Evolutionary conservation across 2,329 filamentous ascomycete species (phyloP).

Genomic region (Ambrosiella beaveri): DNA sequence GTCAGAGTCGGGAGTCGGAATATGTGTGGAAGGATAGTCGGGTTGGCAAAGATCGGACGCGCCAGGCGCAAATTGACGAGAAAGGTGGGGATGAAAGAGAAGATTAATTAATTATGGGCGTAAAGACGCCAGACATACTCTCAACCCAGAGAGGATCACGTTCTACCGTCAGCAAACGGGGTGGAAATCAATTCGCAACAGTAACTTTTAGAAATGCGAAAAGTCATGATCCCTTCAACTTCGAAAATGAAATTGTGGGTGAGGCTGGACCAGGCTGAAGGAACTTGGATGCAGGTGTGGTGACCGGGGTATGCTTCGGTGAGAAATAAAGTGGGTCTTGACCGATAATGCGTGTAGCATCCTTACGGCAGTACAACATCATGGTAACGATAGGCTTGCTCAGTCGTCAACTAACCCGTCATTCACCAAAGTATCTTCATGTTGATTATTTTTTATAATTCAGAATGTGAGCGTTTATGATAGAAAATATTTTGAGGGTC

Average conservation of each 20-base stretch:
- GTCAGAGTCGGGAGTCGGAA: not conserved
- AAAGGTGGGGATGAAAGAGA: not conserved
- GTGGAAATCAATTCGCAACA: not conserved
- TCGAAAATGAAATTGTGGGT: not conserved
- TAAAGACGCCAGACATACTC: too few relatives aligned
- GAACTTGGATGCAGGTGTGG: not conserved
- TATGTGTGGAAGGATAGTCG: not conserved
- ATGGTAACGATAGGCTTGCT: too few relatives aligned
- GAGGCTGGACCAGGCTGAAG: conserved; percentile 6
- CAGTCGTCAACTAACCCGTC: too few relatives aligned
- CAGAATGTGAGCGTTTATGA: too few relatives aligned
- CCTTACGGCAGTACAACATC: too few relatives aligned
- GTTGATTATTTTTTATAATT: too few relatives aligned
- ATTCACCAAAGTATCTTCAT: too few relatives aligned
- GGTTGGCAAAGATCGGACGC: not conserved
- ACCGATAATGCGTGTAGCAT: not conserved
- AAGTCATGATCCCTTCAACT: not conserved
- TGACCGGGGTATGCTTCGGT: not conserved
- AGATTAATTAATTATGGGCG: too few relatives aligned
- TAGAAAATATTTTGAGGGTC: too few relatives aligned
- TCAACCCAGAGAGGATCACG: too few relatives aligned
- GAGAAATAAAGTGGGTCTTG: not conserved
- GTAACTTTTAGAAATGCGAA: not conserved
- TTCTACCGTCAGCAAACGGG: not conserved
- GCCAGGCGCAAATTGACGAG: conserved; percentile 1